A percentile compares a stretch with the other conserved stretches of the same genome.
These are phyloP conservation scores for Hyaloscypha finlandica DNA, from an alignment of 495 filamentous ascomycete genomes.

Conservation along the genomic window DNA sequence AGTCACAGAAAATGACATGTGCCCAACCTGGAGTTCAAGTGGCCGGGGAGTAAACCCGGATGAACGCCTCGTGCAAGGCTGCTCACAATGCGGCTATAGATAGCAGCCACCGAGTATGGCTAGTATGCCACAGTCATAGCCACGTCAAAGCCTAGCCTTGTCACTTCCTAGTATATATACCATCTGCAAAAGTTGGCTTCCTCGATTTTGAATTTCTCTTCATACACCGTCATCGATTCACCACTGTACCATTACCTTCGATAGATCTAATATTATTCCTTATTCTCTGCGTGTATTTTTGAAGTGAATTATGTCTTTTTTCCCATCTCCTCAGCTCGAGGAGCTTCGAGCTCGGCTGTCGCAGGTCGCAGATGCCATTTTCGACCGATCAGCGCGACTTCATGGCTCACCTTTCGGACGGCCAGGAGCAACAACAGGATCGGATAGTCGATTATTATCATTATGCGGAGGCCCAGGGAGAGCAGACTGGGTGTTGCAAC, in stretches of 20 bases:
- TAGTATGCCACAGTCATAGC: not conserved
- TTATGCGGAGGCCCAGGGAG: not conserved
- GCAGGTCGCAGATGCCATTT: not conserved
- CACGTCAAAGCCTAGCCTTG: not conserved
- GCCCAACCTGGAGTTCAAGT: not conserved
- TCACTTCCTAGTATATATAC: not conserved
- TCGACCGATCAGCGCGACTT: not conserved
- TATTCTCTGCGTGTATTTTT: not conserved
- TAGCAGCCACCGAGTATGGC: not conserved
- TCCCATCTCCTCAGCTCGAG: not conserved
- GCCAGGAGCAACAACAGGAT: not conserved
- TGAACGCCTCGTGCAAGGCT: not conserved
- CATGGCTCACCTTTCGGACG: not conserved
- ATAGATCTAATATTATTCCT: not conserved
- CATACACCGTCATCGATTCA: not conserved
- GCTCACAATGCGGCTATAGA: not conserved
- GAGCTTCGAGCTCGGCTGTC: not conserved
- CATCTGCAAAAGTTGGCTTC: not conserved
- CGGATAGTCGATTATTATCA: not conserved
- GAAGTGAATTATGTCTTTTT: not conserved
- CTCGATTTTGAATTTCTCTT: not conserved
- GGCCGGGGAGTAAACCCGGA: not conserved
- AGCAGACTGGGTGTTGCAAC: not conserved
- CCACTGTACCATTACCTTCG: not conserved
- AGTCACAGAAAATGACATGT: not conserved